Evolutionary conservation across 2,329 filamentous ascomycete species (phyloP).

Genomic region (Phaeosphaeriaceae sp.): DNA sequence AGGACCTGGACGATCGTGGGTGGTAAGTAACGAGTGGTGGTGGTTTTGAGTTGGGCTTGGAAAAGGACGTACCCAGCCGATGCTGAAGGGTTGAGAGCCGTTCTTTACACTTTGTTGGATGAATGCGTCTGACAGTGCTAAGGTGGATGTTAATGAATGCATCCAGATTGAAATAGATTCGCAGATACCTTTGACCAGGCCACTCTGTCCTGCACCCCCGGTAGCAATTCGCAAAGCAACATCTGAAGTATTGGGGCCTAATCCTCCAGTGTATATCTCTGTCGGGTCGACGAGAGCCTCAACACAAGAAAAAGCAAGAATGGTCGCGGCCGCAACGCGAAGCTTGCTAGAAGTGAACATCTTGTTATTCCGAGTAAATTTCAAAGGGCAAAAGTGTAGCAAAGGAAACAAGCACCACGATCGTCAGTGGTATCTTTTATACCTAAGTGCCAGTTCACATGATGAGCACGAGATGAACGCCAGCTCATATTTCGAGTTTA

Average conservation of each 20-base stretch:
- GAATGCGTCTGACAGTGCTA: slow-evolving; percentile 48
- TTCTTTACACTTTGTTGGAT: slow-evolving; percentile 42
- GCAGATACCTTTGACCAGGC: slow-evolving; percentile 40
- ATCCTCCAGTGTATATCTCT: slow-evolving; percentile 27
- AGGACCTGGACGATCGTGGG: slow-evolving; percentile 27
- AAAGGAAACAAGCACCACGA: too few species aligned
- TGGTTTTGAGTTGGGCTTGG: too few species aligned
- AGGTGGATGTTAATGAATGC: not conserved
- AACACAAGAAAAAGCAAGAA: not conserved
- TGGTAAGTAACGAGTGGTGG: too few species aligned
- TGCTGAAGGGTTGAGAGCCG: slow-evolving; percentile 45
- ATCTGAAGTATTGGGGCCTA: slow-evolving; percentile 9
- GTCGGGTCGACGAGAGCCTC: slow-evolving; percentile 23
- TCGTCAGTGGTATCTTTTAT: too few species aligned
- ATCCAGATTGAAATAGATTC: too few species aligned
- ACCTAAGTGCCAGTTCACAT: too few species aligned
- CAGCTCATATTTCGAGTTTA: too few species aligned
- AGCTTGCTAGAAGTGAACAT: too few species aligned
- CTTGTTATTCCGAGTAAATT: too few species aligned
- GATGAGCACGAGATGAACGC: too few species aligned
- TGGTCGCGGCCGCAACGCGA: too few species aligned
- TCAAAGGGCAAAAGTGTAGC: too few species aligned
- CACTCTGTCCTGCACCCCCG: slow-evolving; percentile 50
- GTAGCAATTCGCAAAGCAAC: slow-evolving; percentile 42
- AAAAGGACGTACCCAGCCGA: slow-evolving; percentile 49